Base-by-base conservation (phyloP, 2,329 filamentous ascomycete genomes). In the Helotiales sp. region DNA sequence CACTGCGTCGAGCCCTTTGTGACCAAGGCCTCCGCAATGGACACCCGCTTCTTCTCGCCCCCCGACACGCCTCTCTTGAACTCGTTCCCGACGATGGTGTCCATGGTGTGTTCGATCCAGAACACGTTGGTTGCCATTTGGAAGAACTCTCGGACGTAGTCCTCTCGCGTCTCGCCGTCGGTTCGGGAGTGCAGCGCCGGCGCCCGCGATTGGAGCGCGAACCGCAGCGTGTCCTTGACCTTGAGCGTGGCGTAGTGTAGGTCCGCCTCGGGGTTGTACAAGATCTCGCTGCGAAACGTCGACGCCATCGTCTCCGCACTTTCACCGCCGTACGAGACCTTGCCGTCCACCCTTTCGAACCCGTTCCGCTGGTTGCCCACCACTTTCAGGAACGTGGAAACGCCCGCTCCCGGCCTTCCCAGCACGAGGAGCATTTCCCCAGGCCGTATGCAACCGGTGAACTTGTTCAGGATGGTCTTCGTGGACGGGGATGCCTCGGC, bases 361-460 rank as follows among this genome's bases (percentile, higher is more conserved):
- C 89, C 89, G 6, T 77, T 79, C 43, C 89, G 80, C 63, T 86
- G 84, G 72, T 92, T 92, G 62, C 88, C 83, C 6, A 93, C 81
- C 72, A 90, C 82, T 73, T 91, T 92, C 55, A 93, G 81, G 15
- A 93, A 81, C 0, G 89, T 91, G 0, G 89, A 91, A 76, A 91
- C 93, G 26, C 90, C 89, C 3, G 87, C 83, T 0, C 89, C 90
- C 0, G 90, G 90, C 0, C 89, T 83, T 3, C 90, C 90, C 0
- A 92, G 80, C 0, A 92, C 89, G 0, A 92, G 79, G 0, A 91
- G 78, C 89, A 91, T 91, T 77, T 91, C 89, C n/a, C 89, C 90
- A 0, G 89, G 89, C 75, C 89, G 88, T 62, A 92, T 87, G 70
- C 88, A 91, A 11, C 90, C 90, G 74, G 88, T 85, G 26, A 54